Base-by-base conservation (phyloP, 768 basidiomycete species). In the Trametes sanguinea region DNA sequence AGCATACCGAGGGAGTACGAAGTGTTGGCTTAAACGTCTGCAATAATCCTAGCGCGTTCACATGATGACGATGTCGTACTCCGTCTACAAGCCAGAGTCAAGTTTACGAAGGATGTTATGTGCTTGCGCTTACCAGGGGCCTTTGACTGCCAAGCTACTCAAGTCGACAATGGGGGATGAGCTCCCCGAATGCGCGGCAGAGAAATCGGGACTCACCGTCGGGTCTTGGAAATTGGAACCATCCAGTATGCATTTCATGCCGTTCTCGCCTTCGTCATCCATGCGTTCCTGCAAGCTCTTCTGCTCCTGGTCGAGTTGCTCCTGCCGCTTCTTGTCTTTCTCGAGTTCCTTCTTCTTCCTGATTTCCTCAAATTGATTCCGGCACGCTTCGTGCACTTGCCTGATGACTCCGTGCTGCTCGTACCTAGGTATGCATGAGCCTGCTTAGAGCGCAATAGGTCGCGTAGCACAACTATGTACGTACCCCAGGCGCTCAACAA, bases 161-260 rank as follows among this genome's bases (percentile, higher is more conserved):
- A 33, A 11, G 42, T 3, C 11, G 30, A 50, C 3, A 11, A 32
- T 27, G 22, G 11, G 4, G 13, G 11, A 32, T 29, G 13, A 32
- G 14, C 14, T 32, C 8, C 5, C 3, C 30, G 3, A 8, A 29
- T n/a, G 29, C 30, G 27, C 5, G 13, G 5, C 22, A 11, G 10
- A 13, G 22, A 32, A 9, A 16, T 9, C 30, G 10, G 27, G 13
- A 32, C 48, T 30, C 30, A 51, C 60, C 53, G 48, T 52, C 4
- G 54, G 52, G 2, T 55, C 60, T 6, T 35, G 30, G 47, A 61
- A 61, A 17, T 61, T 61, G 11, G 54, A 51, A 2, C 51, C 53
- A 17, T 61, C 60, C 29, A 61, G 44, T 14, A 40, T 35, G 7
- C 7, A 37, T 7, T 27, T 17, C 45, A 22, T 22, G 22, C 22